Conservation (phyloP, 2,329 filamentous ascomycete species). For the Fonsecaea multimorphosa region DNA sequence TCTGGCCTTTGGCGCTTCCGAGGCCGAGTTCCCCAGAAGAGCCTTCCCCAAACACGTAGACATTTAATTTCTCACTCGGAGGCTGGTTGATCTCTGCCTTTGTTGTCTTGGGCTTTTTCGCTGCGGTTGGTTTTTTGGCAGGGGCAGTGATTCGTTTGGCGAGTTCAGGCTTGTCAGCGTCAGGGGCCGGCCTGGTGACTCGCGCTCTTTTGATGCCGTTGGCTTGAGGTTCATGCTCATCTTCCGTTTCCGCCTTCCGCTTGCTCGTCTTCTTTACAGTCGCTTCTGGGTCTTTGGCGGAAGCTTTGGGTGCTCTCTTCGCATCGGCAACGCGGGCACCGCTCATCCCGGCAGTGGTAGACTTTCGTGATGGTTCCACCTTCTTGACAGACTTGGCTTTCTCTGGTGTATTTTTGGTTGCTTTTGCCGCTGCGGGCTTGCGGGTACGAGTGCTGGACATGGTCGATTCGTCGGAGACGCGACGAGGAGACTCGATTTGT, state of each 20-base stretch:
- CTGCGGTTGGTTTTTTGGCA: conserved; percentile 23
- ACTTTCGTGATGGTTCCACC: conserved; percentile 14
- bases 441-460: conserved; percentile 34
- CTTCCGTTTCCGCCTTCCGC: conserved; percentile 37
- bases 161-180: conserved; percentile 5
- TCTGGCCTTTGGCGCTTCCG: conserved; percentile 64
- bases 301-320: conserved; percentile 12
- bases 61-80: conserved; percentile 66
- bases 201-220: conserved; percentile 32
- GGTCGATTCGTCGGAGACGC: conserved; percentile 1
- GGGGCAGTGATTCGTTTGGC: conserved; percentile 15
- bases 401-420: conserved; percentile 23
- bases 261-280: conserved; percentile 31
- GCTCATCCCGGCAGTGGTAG: conserved; percentile 8
- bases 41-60: conserved; percentile 81
- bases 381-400: conserved; percentile 27
- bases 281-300: conserved; percentile 13
- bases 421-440: conserved; percentile 25
- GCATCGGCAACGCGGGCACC: neutral
- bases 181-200: conserved; percentile 2
- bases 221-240: conserved; percentile 28
- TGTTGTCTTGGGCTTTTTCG: conserved; percentile 29
- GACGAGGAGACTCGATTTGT: conserved; percentile 13
- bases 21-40: conserved; percentile 78
- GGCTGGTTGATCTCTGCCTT: conserved; percentile 64